Evolutionary conservation across 805 yeast genomes (phyloP).

Genomic region (Ogataea ramenticola): DNA sequence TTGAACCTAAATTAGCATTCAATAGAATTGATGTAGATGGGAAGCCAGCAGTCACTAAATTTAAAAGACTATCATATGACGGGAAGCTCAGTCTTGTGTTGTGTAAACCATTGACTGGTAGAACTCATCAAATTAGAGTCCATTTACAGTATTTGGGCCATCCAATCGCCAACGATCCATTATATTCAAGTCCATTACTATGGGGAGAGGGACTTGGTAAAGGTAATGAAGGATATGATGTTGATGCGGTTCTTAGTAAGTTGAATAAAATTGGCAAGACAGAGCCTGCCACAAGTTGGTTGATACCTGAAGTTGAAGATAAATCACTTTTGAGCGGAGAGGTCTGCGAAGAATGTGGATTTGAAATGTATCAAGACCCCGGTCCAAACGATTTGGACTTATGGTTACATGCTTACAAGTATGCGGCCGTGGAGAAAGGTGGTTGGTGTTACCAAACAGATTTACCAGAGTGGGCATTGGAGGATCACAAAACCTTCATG

Average conservation of each 20-base stretch:
- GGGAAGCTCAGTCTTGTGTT: constrained; percentile 60
- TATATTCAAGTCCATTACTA: constrained; percentile 67
- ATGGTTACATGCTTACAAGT: constrained; percentile 87
- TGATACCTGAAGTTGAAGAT: constrained; percentile 20
- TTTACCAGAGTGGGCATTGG: constrained; percentile 78
- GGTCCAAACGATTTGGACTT: constrained; percentile 79
- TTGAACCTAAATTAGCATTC: constrained; percentile 67
- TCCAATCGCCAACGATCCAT: constrained; percentile 91
- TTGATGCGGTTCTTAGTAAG: constrained; percentile 34
- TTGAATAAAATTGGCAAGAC: constrained; percentile 69
- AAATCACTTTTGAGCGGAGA: constrained; percentile 64
- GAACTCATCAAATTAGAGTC: constrained; percentile 93
- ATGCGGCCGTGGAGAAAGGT: constrained; percentile 46
- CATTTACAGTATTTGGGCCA: constrained; percentile 84
- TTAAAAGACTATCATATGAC: constrained; percentile 63
- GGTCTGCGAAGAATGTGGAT: constrained; percentile 59
- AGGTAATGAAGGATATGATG: constrained; percentile 41
- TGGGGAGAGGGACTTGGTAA: constrained; percentile 81
- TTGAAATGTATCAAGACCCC: constrained; percentile 78
- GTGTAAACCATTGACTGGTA: constrained; percentile 84
- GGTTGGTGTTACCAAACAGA: constrained; percentile 71
- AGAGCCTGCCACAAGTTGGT: constrained; percentile 61
- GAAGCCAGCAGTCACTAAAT: constrained; percentile 69
- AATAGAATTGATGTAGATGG: constrained; percentile 53
- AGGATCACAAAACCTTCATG: constrained; percentile 57